Evolutionary conservation across 2,329 filamentous ascomycete genomes (phyloP), one percentile per base, ranked within the genome.

Genomic region (Fusarium sp.): DNA sequence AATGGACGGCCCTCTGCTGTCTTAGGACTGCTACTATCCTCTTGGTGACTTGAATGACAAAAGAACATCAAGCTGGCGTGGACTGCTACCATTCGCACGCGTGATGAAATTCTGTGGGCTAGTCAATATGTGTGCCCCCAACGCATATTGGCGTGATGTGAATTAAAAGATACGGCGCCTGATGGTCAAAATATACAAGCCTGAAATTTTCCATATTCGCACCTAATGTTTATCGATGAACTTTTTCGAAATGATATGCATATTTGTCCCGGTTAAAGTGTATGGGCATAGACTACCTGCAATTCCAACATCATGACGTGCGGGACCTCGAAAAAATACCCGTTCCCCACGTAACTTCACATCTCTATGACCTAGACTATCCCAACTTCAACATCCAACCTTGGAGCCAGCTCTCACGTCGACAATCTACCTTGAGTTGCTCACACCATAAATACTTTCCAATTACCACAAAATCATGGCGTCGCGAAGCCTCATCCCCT

Each of bases 1-100:
- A 78, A 77, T 80, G 81, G 80, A 79, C 79, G 79, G 81, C 81
- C 79, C 80, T 78, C 78, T 81, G 82, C 81, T 80, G 83, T 84
- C 80, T 81, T 79, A 78, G 74, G 80, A 79, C 80, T 80, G 77
- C 77, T 75, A 77, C 73, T 79, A 74, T 79, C 79, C 79, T 80
- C 81, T 83, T 82, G 82, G 79, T 83, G 81, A 79, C 82, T 81
- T 77, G 79, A 83, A 84, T 82, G 79, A 66, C 55, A 79, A 82
- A 83, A 75, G 74, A 80, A 74, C 78, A 78, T 81, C 78, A 81
- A 80, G 80, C 75, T 77, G 75, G 73, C 74, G 70, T 75, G 68
- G 66, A 70, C 67, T 66, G 44, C 53, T 73, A 40, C 51, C 60
- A 53, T 68, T 64, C 66, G 46, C 70, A 71, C 68, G 55, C 72